These are phyloP conservation scores for Acorus gramineus DNA, from an alignment of 106 monocot species.

Conservation along the genomic window DNA sequence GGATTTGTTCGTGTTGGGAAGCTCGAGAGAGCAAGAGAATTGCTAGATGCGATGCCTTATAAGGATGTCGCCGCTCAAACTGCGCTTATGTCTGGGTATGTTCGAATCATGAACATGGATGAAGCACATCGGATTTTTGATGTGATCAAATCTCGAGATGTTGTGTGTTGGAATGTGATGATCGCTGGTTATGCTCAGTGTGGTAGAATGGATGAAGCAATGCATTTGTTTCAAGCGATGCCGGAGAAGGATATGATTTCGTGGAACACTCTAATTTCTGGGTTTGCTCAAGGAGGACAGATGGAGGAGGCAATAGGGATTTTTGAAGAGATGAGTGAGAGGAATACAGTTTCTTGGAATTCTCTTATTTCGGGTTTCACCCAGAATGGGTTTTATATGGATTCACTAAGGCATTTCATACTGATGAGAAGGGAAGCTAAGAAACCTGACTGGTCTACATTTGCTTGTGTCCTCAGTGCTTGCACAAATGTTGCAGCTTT, in stretches of 20 bases:
- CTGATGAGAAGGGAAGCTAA: slow-evolving; percentile 35
- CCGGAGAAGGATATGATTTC: slow-evolving; percentile 24
- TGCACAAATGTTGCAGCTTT: slow-evolving; percentile 52
- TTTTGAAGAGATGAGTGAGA: slow-evolving; percentile 14
- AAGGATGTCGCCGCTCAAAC: slow-evolving; percentile 49
- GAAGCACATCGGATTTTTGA: slow-evolving; percentile 35
- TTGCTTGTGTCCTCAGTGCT: slow-evolving; percentile 42
- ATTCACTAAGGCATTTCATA: slow-evolving; percentile 28
- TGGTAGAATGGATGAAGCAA: slow-evolving; percentile 34
- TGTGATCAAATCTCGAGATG: slow-evolving; percentile 16
- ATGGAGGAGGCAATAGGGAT: slow-evolving; percentile 10
- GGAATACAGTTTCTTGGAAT: slow-evolving; percentile 29
- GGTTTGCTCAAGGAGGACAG: slow-evolving; percentile 22
- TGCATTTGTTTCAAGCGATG: slow-evolving; percentile 15
- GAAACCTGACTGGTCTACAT: slow-evolving; percentile 50
- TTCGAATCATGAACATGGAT: slow-evolving; percentile 11
- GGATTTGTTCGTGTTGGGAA: slow-evolving; percentile 36
- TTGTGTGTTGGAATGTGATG: slow-evolving; percentile 51
- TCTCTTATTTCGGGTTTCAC: slow-evolving; percentile 26
- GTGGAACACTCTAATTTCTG: slow-evolving; percentile 31
- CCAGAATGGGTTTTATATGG: slow-evolving; percentile 18
- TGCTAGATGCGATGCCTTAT: slow-evolving; percentile 46
- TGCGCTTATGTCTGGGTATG: slow-evolving; percentile 24
- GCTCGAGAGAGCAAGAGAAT: slow-evolving; percentile 23
- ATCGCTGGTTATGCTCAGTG: slow-evolving; percentile 27